phyloP scores from a whole-genome alignment of 495 filamentous ascomycete species.

The Darksidea phi region DNA sequence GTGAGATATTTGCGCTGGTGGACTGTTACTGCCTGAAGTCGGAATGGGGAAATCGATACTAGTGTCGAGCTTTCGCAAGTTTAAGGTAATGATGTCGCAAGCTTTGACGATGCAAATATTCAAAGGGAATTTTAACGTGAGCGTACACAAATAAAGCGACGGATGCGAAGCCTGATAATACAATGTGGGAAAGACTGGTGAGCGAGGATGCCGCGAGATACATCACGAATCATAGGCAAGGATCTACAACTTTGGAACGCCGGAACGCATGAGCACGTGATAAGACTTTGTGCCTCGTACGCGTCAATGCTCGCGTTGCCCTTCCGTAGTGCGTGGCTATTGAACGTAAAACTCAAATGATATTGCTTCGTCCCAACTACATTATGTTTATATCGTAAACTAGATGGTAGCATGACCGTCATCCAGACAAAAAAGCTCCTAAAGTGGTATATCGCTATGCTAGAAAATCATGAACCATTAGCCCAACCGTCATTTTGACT shows the following conservation, averaged over 20 bases:
- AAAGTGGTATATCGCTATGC: constrained; percentile 34
- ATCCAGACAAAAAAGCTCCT: constrained; percentile 9
- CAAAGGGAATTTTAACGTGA: too few relatives aligned
- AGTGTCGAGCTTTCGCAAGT: too few relatives aligned
- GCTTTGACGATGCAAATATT: too few relatives aligned
- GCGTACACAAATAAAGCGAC: too few relatives aligned
- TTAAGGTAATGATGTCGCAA: too few relatives aligned
- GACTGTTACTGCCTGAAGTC: not conserved
- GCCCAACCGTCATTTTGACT: not conserved
- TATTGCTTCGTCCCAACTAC: constrained; percentile 6
- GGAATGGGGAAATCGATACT: too few relatives aligned
- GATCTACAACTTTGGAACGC: not conserved
- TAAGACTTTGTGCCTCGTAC: not conserved
- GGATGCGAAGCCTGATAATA: too few relatives aligned
- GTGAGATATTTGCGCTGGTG: not conserved
- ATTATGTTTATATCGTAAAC: constrained; percentile 24
- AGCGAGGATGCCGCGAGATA: not conserved
- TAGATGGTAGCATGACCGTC: constrained; percentile 15
- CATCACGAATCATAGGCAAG: not conserved
- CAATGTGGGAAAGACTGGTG: not conserved
- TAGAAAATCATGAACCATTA: constrained; percentile 37
- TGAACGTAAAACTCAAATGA: too few relatives aligned
- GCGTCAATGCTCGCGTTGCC: too few relatives aligned
- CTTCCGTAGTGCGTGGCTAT: not conserved
- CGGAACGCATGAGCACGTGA: constrained; percentile 11